phyloP scores from a whole-genome alignment of 345 rosid genomes.

The Bretschneidera sinensis region DNA sequence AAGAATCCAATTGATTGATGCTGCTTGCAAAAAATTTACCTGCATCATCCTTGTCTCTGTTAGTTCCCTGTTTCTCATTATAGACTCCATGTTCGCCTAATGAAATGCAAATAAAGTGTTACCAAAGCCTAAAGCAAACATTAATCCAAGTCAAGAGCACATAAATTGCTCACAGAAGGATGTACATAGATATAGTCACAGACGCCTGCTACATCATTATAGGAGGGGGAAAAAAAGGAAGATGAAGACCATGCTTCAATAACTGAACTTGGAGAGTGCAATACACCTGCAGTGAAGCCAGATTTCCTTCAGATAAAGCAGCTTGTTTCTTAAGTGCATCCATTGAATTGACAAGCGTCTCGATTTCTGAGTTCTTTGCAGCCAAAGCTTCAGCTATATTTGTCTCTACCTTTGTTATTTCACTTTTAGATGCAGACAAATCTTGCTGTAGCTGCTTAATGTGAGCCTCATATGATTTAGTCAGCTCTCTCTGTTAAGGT shows the following conservation, averaged over 20 bases:
- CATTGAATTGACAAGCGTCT: conserved; percentile 63
- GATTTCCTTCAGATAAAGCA: conserved; percentile 77
- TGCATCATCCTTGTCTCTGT: conserved; percentile 99
- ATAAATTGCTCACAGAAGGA: not conserved
- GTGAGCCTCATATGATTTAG: conserved; percentile 81
- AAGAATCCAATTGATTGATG: not conserved
- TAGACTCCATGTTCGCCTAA: conserved; percentile 91
- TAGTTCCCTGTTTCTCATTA: conserved; percentile 94
- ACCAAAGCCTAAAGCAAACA: conserved; percentile 5
- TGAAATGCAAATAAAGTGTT: conserved; percentile 15
- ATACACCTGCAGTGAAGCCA: conserved; percentile 87
- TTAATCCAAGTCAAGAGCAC: conserved; percentile 6
- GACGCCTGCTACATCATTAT: not conserved
- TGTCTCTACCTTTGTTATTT: conserved; percentile 75
- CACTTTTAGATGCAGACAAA: conserved; percentile 65
- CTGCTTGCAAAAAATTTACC: conserved; percentile 47
- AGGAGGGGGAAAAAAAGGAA: not conserved
- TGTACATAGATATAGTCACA: not conserved
- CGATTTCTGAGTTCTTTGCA: conserved; percentile 92
- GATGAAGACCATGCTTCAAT: not conserved
- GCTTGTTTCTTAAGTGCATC: conserved; percentile 85
- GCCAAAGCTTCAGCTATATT: conserved; percentile 83
- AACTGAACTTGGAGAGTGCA: conserved; percentile 12
- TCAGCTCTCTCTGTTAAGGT: conserved; percentile 77
- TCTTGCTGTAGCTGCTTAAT: conserved; percentile 84